Evolutionary conservation across 768 basidiomycete genomes (phyloP), one percentile per base, ranked within the genome.

Genomic region (Leccinum variicolor): DNA sequence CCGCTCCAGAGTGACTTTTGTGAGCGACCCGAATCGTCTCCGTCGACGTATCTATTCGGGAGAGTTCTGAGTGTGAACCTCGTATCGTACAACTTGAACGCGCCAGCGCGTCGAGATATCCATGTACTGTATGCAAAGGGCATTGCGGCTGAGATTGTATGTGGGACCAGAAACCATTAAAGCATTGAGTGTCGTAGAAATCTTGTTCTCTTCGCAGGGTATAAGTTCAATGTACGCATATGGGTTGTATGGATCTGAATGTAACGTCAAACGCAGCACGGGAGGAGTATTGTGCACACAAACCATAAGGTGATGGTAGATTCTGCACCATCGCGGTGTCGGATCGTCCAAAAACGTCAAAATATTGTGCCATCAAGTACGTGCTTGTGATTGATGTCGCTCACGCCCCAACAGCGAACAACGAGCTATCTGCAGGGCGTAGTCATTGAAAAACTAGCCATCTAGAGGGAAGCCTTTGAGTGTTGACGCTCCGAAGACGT

Each of bases 41-140:
- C 17, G 29, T 51, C 26, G 31, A 23, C 21, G 63, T 7, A 25
- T 45, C n/a, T 23, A 50, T 51, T n/a, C n/a, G 13, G 41, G n/a
- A 51, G 7, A 8, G 39, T 53, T 39, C 8, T 50, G 46, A 17
- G n/a, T 50, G 46, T 49, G 48, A 39, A 58, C 49, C 19, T 49
- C 49, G 28, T 69, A 60, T 72, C 45, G 54, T 70, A 70, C 68
- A 70, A n/a, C n/a, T n/a, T n/a, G n/a, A n/a, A 21, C 29, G 58
- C 61, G 58, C 56, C 62, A 45, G 57, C 61, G 60, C 58, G 50
- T 62, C 33, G 3, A 57, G 33, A 34, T 13, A 54, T 33, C 50
- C 49, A 26, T 59, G 39, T 36, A 33, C 21, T 50, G 50, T 64
- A 33, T 49, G 51, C 57, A 10, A 15, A 26, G n/a, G 39, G 23